Evolutionary conservation across 164 flowering plant genomes (phyloP), one percentile per base, ranked within the genome.

Genomic region (Magnolia kwangsiensis): DNA sequence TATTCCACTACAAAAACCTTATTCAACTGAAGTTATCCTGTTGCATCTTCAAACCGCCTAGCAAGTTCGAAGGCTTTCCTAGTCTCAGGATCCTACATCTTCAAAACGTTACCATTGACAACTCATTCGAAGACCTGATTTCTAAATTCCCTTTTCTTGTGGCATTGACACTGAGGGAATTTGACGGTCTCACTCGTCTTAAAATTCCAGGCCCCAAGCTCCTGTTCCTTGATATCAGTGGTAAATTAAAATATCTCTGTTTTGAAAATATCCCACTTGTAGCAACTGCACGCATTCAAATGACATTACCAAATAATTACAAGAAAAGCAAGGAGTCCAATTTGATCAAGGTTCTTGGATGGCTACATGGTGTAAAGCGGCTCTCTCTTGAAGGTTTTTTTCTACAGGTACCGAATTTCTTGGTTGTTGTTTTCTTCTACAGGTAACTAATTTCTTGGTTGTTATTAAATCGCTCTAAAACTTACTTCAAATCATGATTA

Each of bases 21-120:
- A 82, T 72, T 23, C 86, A 79, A 65, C 82, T 92, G 84, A 91
- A 88, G 77, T 87, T 92, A 7, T 76, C 69, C 69, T 81, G 84
- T n/a, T 92, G 97, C 76, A 89, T 89, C 69, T 73, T 92, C 75
- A 82, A 87, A 67, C 91, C 97, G 8, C 82, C 66, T 20, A 55
- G 18, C 61, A 55, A 55, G 69, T 89, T 92, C 64, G 83, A 80
- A 71, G 94, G 97, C 8, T 89, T 90, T 75, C 59, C 55, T 45
- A 70, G 63, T 75, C 83, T 92, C 80, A 88, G 70, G 76, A 81
- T 74, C 74, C 91, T 92, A 16, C 76, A 37, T 63, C 88, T 92
- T 72, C 87, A 88, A 68, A 86, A 88, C 70, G 87, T 92, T 76
- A 20, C 79, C 63, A 71, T 84, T 51, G 67, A 81, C 18, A 89